A percentile compares a stretch with the other conserved stretches of the same genome.
phyloP scores from a whole-genome alignment of 768 basidiomycete species.

The Hygrocybe punicea region DNA sequence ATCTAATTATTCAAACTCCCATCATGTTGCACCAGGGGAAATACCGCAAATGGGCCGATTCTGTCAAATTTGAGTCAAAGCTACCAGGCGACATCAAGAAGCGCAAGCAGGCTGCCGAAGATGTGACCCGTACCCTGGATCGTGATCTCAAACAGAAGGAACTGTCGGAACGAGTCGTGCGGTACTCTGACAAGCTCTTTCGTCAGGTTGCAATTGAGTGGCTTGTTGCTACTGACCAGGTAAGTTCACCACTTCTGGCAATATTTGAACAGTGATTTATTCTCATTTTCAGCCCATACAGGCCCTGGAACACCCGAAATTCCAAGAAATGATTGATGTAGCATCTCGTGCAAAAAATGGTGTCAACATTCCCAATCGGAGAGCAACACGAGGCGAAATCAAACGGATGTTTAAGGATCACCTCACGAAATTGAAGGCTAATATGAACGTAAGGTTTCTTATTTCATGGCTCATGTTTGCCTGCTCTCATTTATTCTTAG shows the following conservation, averaged over 20 bases:
- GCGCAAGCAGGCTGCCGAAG: constrained; percentile 12
- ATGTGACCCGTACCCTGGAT: constrained; percentile 18
- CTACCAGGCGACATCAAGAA: constrained; percentile 21
- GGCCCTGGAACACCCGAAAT: too few relatives aligned
- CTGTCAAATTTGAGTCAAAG: too few relatives aligned
- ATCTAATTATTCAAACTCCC: too few relatives aligned
- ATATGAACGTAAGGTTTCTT: too few relatives aligned
- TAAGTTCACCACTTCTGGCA: constrained; percentile 16
- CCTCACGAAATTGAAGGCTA: background rate
- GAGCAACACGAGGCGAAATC: constrained; percentile 25
- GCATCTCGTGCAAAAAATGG: too few relatives aligned
- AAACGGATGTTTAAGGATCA: constrained; percentile 24
- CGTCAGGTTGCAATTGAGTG: constrained; percentile 32
- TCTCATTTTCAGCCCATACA: too few relatives aligned
- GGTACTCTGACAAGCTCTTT: constrained; percentile 30
- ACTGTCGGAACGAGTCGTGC: constrained; percentile 17
- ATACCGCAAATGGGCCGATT: too few relatives aligned
- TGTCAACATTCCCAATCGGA: constrained; percentile 5
- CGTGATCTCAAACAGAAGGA: constrained; percentile 18
- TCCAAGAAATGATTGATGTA: too few relatives aligned
- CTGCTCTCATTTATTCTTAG: too few relatives aligned
- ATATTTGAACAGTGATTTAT: too few relatives aligned
- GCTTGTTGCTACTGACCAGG: constrained; percentile 37
- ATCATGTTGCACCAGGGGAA: too few relatives aligned
- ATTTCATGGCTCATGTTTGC: too few relatives aligned